These are phyloP conservation scores for Umbilicus rupestris DNA, from an alignment of 164 flowering plant genomes.

Conservation along the genomic window DNA sequence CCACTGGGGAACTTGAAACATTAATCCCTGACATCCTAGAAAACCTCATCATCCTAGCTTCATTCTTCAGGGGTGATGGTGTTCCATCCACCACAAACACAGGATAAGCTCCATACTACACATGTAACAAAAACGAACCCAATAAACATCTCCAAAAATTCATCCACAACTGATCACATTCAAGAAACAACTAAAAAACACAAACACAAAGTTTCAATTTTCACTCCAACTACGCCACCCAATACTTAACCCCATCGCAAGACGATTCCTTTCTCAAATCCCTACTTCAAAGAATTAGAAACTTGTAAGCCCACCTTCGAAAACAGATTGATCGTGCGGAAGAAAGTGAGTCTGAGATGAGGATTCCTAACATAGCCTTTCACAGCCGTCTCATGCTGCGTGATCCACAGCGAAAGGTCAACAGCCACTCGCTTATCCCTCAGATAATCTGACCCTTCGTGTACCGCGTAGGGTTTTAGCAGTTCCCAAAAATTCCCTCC, in stretches of 20 bases:
- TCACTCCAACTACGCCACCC: neutral
- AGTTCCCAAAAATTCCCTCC: conserved; percentile 83
- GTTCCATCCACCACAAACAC: conserved; percentile 83
- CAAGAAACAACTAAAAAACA: no score
- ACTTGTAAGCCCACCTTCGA: conserved; percentile 45
- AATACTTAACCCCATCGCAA: neutral
- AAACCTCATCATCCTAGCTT: conserved; percentile 55
- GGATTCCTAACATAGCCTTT: conserved; percentile 45
- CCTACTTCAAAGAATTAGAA: no score
- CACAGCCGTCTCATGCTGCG: conserved; percentile 75
- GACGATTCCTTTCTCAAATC: neutral
- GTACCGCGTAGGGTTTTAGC: conserved; percentile 63
- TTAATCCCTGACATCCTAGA: conserved; percentile 48
- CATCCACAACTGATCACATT: neutral
- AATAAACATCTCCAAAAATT: neutral
- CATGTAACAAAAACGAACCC: neutral
- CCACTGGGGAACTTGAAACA: conserved; percentile 21
- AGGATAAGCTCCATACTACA: conserved; percentile 88
- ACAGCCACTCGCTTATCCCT: conserved; percentile 82
- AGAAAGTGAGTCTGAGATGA: conserved; percentile 70
- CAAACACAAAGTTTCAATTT: no score
- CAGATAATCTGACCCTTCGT: conserved; percentile 53
- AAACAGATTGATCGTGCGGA: conserved; percentile 76
- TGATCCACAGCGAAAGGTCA: conserved; percentile 85
- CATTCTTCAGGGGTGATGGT: conserved; percentile 67